These are phyloP conservation scores for Chytriomyces hyalinus DNA, from an alignment of 192 early-diverging fungal species.

Conservation along the genomic window DNA sequence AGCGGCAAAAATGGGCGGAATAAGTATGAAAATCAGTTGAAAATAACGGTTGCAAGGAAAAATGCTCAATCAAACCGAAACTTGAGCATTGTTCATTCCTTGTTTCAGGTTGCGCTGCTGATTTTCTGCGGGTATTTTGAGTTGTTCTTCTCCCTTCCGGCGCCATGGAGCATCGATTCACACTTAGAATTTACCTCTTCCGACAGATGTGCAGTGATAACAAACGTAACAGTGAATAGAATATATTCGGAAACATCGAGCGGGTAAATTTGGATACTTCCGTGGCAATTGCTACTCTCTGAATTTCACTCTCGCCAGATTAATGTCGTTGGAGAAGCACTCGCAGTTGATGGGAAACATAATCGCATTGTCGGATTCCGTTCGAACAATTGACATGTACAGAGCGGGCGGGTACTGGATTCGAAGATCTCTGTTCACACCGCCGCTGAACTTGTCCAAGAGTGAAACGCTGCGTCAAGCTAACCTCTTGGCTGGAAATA, in stretches of 20 bases:
- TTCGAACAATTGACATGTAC: slow-evolving; percentile 17
- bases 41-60: slow-evolving; percentile 8
- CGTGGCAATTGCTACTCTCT: neutral
- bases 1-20: neutral
- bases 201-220: too few species aligned
- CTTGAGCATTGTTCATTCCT: neutral
- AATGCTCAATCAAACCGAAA: slow-evolving; percentile 6
- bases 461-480: neutral
- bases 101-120: slow-evolving; percentile 5
- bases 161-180: too few species aligned
- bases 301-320: neutral
- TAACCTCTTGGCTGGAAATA: neutral
- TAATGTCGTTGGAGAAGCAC: neutral
- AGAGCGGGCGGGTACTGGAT: neutral
- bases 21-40: slow-evolving; percentile 22
- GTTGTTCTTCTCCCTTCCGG: neutral
- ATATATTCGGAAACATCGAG: too few species aligned
- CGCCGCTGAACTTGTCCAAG: neutral
- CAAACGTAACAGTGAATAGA: too few species aligned
- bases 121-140: neutral
- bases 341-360: neutral
- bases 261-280: too few species aligned
- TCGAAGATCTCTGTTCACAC: neutral
- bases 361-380: neutral
- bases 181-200: too few species aligned